A percentile compares a stretch with the other conserved stretches of the same genome.
These are phyloP conservation scores for Solanum etuberosum DNA, from an alignment of 257 asterid genomes.

Conservation along the genomic window DNA sequence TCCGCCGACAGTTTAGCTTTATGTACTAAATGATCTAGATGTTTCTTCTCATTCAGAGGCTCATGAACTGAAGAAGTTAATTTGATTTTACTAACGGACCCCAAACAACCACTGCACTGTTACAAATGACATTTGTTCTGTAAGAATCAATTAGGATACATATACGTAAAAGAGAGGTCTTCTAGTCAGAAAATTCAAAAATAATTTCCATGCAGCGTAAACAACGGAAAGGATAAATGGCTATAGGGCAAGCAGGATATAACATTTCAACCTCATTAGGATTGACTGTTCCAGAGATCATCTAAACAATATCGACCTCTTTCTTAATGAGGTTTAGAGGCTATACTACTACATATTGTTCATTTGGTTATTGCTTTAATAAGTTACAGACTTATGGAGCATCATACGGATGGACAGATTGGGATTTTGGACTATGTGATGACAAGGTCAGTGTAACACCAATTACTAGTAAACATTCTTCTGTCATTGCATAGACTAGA, in stretches of 20 bases:
- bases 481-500: not conserved
- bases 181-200: not conserved
- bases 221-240: not conserved
- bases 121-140: slow-evolving; percentile 31
- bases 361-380: not conserved
- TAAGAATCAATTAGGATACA: slow-evolving; percentile 23
- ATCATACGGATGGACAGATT: not conserved
- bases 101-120: slow-evolving; percentile 97
- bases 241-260: not conserved
- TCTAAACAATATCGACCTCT: not conserved
- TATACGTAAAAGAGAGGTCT: not conserved
- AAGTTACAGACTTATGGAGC: not conserved
- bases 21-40: slow-evolving; percentile 8
- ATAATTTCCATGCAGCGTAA: not conserved
- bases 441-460: not conserved
- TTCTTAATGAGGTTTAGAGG: not conserved
- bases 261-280: not conserved
- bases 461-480: not conserved
- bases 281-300: not conserved
- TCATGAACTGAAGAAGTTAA: slow-evolving; percentile 30
- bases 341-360: not conserved
- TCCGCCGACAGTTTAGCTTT: slow-evolving; percentile 37
- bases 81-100: slow-evolving; percentile 41
- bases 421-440: not conserved
- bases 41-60: slow-evolving; percentile 25